A percentile compares a stretch with the other conserved stretches of the same genome.
These are phyloP conservation scores for Trichoderma gamsii DNA, from an alignment of 495 filamentous ascomycete species.

Conservation along the genomic window DNA sequence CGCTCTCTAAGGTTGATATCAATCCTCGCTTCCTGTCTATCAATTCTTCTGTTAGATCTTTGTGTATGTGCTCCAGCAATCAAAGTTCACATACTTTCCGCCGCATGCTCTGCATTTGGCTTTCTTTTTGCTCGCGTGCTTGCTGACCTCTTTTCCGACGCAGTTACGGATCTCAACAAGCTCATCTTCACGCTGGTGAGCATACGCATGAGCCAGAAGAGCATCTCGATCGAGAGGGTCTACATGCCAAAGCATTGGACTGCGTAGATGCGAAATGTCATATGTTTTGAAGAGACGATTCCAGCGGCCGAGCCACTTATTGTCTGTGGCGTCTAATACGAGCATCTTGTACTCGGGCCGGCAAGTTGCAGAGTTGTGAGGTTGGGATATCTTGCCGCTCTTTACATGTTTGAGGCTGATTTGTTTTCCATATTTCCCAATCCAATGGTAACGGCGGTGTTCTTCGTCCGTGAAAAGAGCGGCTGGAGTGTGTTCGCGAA, in stretches of 20 bases:
- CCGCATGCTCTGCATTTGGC: constrained; percentile 7
- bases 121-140: constrained; percentile 54
- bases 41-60: not conserved
- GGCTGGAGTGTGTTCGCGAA: constrained; percentile 55
- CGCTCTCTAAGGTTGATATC: constrained; percentile 58
- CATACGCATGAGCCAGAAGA: constrained; percentile 52
- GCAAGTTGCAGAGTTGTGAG: not conserved
- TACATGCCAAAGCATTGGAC: constrained; percentile 64
- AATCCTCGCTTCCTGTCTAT: constrained; percentile 7
- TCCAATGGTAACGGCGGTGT: constrained; percentile 60
- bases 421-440: constrained; percentile 44
- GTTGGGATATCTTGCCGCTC: constrained; percentile 17
- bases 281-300: constrained; percentile 48
- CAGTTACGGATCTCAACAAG: constrained; percentile 53
- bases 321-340: constrained; percentile 48
- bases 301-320: constrained; percentile 54
- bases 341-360: constrained; percentile 31
- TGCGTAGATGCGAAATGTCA: constrained; percentile 54
- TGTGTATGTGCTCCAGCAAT: not conserved
- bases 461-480: constrained; percentile 62
- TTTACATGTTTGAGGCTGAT: constrained; percentile 24
- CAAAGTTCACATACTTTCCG: constrained; percentile 14
- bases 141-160: constrained; percentile 59
- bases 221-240: constrained; percentile 60
- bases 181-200: constrained; percentile 43